phyloP scores from a whole-genome alignment of 805 yeast genomes.

The Saturnispora diversa region DNA sequence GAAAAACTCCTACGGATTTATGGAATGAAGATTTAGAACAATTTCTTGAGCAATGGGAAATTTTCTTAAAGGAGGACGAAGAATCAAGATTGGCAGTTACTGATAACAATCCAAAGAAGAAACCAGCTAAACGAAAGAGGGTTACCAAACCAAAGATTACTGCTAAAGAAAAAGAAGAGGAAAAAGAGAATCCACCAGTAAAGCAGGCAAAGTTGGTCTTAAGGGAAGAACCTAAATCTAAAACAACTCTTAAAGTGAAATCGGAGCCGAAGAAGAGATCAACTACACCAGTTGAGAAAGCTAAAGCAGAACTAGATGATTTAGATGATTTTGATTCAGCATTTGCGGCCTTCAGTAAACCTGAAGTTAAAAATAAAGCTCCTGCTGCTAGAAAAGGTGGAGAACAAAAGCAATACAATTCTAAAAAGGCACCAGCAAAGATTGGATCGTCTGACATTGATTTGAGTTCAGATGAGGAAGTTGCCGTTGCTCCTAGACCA shows the following conservation, averaged over 20 bases:
- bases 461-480: conserved; percentile 12
- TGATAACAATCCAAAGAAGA: conserved; percentile 38
- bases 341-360: conserved; percentile 6
- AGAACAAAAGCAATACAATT: conserved; percentile 8
- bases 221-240: conserved; percentile 10
- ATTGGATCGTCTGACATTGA: conserved; percentile 10
- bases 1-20: conserved; percentile 71
- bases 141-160: conserved; percentile 16
- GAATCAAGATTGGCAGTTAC: conserved; percentile 45
- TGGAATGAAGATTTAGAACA: conserved; percentile 81
- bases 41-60: conserved; percentile 58
- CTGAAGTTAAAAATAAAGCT: conserved; percentile 1
- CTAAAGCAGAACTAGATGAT: conserved; percentile 5
- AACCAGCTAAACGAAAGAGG: conserved; percentile 27
- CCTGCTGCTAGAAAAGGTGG: conserved; percentile 2
- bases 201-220: conserved; percentile 19
- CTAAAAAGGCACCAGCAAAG: conserved; percentile 6
- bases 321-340: conserved; percentile 13
- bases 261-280: conserved; percentile 12
- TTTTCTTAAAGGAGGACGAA: conserved; percentile 59
- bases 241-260: background rate
- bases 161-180: conserved; percentile 46
- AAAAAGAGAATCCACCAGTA: conserved; percentile 40
- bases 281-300: conserved; percentile 15
- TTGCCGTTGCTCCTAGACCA: conserved; percentile 8